Evolutionary conservation across 1,139 yeast species (phyloP).

Genomic region (Saccharomyces hybrid): DNA sequence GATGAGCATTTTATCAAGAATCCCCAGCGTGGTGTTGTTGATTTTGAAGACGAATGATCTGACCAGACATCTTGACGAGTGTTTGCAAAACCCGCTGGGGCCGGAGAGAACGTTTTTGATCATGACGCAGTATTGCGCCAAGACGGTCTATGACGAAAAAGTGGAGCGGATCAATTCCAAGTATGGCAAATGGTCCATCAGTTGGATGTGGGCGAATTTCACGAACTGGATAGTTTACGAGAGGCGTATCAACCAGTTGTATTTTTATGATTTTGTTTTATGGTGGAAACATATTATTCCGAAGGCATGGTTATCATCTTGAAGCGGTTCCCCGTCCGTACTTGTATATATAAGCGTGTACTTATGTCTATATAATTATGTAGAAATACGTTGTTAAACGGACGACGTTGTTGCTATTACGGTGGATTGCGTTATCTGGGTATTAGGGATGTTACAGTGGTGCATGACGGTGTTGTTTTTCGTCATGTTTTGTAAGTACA

Average conservation of each 20-base stretch:
- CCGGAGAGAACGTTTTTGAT: conserved; percentile 82
- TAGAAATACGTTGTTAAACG: background rate
- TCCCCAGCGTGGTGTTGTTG: conserved; percentile 80
- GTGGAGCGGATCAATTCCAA: too few species aligned
- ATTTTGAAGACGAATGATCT: conserved; percentile 91
- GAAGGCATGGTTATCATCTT: conserved; percentile 2
- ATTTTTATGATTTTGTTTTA: conserved; percentile 44
- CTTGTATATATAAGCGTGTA: conserved; percentile 5
- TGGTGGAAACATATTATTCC: conserved; percentile 25
- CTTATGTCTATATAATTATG: background rate
- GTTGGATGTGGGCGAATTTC: conserved; percentile 35
- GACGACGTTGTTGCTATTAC: conserved; percentile 6
- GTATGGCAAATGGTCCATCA: conserved; percentile 38
- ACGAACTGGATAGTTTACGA: conserved; percentile 48
- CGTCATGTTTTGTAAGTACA: conserved; percentile 1
- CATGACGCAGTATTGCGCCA: conserved; percentile 84
- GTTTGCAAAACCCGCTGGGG: conserved; percentile 73
- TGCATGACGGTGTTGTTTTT: conserved; percentile 1
- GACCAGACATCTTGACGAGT: conserved; percentile 81
- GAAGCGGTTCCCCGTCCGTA: background rate
- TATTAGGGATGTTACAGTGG: conserved; percentile 4
- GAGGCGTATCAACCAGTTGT: conserved; percentile 45
- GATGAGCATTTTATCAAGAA: conserved; percentile 68
- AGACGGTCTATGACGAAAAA: conserved; percentile 69
- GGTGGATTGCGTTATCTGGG: conserved; percentile 5